phyloP scores from a whole-genome alignment of 164 flowering plant genomes.

The Chloranthus sessilifolius region DNA sequence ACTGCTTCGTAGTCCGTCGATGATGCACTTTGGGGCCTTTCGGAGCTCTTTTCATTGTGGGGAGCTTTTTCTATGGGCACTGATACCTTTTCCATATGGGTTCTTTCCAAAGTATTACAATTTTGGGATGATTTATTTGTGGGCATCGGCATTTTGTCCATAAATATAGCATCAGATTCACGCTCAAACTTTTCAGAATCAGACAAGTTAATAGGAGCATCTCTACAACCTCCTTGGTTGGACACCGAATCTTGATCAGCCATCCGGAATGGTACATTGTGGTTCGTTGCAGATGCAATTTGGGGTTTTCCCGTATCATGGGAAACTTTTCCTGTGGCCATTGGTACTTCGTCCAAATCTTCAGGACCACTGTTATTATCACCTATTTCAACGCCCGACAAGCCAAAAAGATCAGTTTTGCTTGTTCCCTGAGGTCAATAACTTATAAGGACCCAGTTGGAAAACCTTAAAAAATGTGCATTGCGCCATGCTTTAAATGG shows the following conservation, averaged over 20 bases:
- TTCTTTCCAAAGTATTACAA: background rate
- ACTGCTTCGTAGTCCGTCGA: background rate
- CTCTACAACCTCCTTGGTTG: background rate
- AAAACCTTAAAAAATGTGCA: too few species aligned
- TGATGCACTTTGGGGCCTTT: background rate
- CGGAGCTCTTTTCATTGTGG: too few species aligned
- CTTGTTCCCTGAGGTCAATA: constrained; percentile 19
- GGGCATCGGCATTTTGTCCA: background rate
- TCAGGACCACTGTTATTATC: constrained; percentile 5
- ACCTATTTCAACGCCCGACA: constrained; percentile 25
- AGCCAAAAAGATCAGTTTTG: constrained; percentile 18
- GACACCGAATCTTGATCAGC: constrained; percentile 3
- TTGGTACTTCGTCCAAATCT: background rate
- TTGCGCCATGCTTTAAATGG: background rate
- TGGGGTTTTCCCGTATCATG: constrained; percentile 1
- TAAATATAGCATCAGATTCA: constrained; percentile 3
- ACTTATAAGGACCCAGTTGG: too few species aligned
- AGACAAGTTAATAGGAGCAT: constrained; percentile 7
- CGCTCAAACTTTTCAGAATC: constrained; percentile 3
- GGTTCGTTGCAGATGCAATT: background rate
- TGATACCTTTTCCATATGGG: too few species aligned
- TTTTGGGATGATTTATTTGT: constrained; percentile 2
- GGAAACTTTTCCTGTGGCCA: constrained; percentile 4
- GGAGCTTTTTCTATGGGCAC: too few species aligned
- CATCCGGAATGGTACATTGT: background rate